Evolutionary conservation across 2,329 filamentous ascomycete genomes (phyloP), one percentile per base, ranked within the genome.

Genomic region (Tolypocladium amazonense): DNA sequence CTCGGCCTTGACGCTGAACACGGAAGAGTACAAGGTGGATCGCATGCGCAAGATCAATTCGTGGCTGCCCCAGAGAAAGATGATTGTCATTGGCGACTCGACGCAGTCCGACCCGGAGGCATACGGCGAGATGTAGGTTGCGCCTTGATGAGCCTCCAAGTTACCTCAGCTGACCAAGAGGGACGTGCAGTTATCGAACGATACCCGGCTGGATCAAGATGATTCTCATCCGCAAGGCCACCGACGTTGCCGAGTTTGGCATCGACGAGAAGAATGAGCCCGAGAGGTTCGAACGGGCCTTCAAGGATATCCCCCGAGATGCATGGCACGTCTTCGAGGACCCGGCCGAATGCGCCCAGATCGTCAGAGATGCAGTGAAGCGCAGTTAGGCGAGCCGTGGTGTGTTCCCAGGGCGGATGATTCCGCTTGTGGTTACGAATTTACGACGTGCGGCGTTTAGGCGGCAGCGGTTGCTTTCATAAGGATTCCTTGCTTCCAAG

Each of bases 61-160:
- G 1, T 94, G 89, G 89, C 79, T 97, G 56, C 93, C 93, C 0
- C 81, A 81, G 65, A 81, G 89, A 62, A 89, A 88, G 66, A 87
- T 96, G 75, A 84, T 97, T 63, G 87, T 87, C 65, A 86, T 97
- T 64, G 93, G 93, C 0, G 93, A 97, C 73, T 93, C 88, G 45
- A 97, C 92, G 0, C 93, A 97, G 73, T 88, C 85, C 33, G 93
- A 97, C 67, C 92, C 93, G 0, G 93, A 97, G 71, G 85, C 90
- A 0, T 97, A 97, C 69, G 92, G 87, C 35, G 87, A 92, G 65
- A 85, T 90, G 73, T 92, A 81, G 72, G 79, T 72, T 35, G 1
- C 60, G 35, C 37, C 23, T 4, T 9, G 5, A 27, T 23, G n/a
- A 47, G 12, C 9, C 30, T 11, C 18, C 18, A 37, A 47, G 52